Evolutionary conservation across 352 stramenopile species (phyloP), one percentile per base, ranked within the genome.

Genomic region (Globisporangium abappressorium): DNA sequence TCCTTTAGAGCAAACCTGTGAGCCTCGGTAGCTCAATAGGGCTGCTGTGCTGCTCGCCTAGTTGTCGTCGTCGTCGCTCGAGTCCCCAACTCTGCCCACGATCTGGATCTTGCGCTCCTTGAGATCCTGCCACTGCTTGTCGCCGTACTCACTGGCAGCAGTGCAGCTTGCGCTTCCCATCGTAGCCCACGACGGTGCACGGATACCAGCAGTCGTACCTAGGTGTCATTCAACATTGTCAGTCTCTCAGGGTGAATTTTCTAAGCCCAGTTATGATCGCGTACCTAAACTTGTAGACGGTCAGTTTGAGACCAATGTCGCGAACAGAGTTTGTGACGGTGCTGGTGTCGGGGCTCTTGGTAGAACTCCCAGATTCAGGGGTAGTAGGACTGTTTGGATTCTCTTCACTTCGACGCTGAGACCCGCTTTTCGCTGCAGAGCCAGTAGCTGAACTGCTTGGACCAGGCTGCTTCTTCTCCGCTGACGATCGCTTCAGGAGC

Each of bases 141-240:
- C 86, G 4, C 84, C 84, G 56, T 88, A 90, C 46, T 94, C 84
- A 94, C 64, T 91, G 82, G 55, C 84, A 92, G 64, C 84, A 92
- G 70, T 94, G 86, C 64, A 92, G 77, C 41, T 75, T 73, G 20
- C 84, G 77, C 61, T 94, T 94, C 36, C 69, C 67, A 47, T 94
- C 86, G 53, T 78, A 94, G 26, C 86, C 84, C 20, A 94, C 82
- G 47, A 94, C 70, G 1, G 76, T 90, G 75, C 86, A 94, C 57
- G 75, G 82, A 63, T 94, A 94, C 86, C 82, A 94, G 69, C 81
- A 94, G 65, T 94, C 84, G 57, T 92, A 93, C 68, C 80, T 85
- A 49, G 15, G 5, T 1, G 15, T 20, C 38, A 47, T 4, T 20
- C 14, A 47, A 47, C 38, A 47, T 47, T 47, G 38, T 18, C 38